Base-by-base conservation (phyloP, 1,139 yeast species). In the Taiozyma sp. region DNA sequence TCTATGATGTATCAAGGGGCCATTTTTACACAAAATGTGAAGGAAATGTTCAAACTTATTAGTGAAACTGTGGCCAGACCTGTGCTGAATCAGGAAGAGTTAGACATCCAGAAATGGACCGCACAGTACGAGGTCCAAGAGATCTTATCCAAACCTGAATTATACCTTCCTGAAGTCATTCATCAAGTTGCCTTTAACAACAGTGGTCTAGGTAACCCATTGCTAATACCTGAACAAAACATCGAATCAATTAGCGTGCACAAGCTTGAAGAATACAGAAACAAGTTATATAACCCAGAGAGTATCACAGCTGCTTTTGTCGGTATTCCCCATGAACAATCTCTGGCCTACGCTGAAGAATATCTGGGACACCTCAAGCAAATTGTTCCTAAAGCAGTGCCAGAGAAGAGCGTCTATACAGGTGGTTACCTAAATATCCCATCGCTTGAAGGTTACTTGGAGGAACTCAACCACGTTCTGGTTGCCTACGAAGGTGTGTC, bases 1-100 rank as follows among this genome's bases (percentile, higher is more conserved):
- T 80, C 95, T 6, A 78, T 93, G 73, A 81, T 93, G 72, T 93
- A 93, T 67, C 98, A 93, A 68, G 96, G 97, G 2, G 85, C 96
- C 2, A 96, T 90, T 1, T 93, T 93, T 74, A 90, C 91, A 65
- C 70, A 79, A 49, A 97, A 91, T 64, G 83, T 86, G n/a, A 95
- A 83, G 44, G 73, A 75, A 57, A 90, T 95, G 96, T 81, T 88
- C 59, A 79, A 79, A 44, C 73, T 89, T 48, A 74, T 93, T 60
- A 73, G 89, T n/a, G 95, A 90, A 59, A 88, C 97, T 0, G 84
- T 91, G 10, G 71, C 84, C 24, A 73, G 73, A 52, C 99, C 99
- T 5, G 67, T 66, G 42, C 70, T 90, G 47, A 75, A 87, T 1
- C 82, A 80, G 35, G 80, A 79, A 48, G 98, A 93, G 63, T 73